These are phyloP conservation scores for Debaryomyces psychrophilus DNA, from an alignment of 1,139 yeast genomes.

Conservation along the genomic window DNA sequence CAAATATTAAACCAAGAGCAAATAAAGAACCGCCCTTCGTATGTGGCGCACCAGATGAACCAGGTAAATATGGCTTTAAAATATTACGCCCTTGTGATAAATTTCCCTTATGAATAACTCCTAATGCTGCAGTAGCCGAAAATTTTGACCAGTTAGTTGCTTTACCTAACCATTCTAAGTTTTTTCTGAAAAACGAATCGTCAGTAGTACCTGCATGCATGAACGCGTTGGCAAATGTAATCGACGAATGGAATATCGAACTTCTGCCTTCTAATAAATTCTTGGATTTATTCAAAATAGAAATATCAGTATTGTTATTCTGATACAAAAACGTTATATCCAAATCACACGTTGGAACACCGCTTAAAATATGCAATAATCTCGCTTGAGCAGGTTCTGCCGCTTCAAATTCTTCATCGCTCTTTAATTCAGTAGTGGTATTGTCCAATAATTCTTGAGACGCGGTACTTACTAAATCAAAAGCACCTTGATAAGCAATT, in stretches of 20 bases:
- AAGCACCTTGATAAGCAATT: constrained; percentile 91
- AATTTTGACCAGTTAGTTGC: constrained; percentile 98
- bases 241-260: constrained; percentile 94
- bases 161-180: constrained; percentile 94
- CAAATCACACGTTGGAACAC: constrained; percentile 93
- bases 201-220: constrained; percentile 97
- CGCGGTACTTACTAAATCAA: constrained; percentile 89
- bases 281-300: constrained; percentile 81
- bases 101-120: constrained; percentile 96
- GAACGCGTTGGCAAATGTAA: constrained; percentile 92
- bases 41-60: constrained; percentile 76
- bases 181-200: constrained; percentile 87
- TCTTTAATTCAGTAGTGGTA: constrained; percentile 50
- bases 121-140: constrained; percentile 96
- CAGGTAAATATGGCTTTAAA: constrained; percentile 90
- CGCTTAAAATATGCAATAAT: constrained; percentile 75
- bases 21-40: constrained; percentile 95
- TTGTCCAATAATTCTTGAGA: constrained; percentile 85
- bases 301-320: constrained; percentile 85
- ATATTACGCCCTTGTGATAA: constrained; percentile 87
- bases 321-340: constrained; percentile 85
- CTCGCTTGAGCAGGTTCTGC: constrained; percentile 39
- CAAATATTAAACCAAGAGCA: constrained; percentile 91
- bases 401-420: constrained; percentile 42
- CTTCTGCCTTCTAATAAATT: constrained; percentile 85